phyloP scores from a whole-genome alignment of 176 grass and related monocot genomes.

The Musa itinerans region DNA sequence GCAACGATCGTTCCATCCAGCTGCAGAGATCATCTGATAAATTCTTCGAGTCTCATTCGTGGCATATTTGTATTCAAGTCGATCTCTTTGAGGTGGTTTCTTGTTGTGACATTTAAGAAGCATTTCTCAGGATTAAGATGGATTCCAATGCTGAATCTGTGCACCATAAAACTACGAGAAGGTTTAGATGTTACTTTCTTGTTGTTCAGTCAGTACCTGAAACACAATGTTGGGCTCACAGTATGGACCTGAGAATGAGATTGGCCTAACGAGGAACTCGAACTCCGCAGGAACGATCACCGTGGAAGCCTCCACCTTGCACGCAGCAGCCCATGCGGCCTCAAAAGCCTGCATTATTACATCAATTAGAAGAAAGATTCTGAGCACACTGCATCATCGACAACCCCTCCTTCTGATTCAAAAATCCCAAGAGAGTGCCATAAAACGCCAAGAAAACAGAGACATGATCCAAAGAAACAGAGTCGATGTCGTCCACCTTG shows the following conservation, averaged over 20 bases:
- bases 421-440: no score
- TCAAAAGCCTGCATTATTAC: slow-evolving; percentile 29
- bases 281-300: slow-evolving; percentile 31
- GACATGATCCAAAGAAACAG: slow-evolving; percentile 2
- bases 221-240: slow-evolving; percentile 34
- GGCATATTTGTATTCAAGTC: neutral
- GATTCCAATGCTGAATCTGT: no score
- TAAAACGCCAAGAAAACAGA: no score
- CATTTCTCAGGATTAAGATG: neutral
- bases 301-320: slow-evolving; percentile 27
- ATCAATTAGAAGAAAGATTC: neutral
- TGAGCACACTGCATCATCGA: no score
- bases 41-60: neutral
- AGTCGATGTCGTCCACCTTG: slow-evolving; percentile 38
- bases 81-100: neutral
- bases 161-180: no score
- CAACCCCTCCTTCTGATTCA: no score
- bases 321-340: slow-evolving; percentile 37
- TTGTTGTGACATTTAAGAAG: neutral
- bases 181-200: slow-evolving; percentile 7
- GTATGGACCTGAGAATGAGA: slow-evolving; percentile 31
- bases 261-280: slow-evolving; percentile 41
- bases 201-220: slow-evolving; percentile 27
- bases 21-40: slow-evolving; percentile 38
- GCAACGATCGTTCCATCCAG: slow-evolving; percentile 53